Base-by-base conservation (phyloP, 352 stramenopile genomes). In the Globisporangium cylindrosporum region DNA sequence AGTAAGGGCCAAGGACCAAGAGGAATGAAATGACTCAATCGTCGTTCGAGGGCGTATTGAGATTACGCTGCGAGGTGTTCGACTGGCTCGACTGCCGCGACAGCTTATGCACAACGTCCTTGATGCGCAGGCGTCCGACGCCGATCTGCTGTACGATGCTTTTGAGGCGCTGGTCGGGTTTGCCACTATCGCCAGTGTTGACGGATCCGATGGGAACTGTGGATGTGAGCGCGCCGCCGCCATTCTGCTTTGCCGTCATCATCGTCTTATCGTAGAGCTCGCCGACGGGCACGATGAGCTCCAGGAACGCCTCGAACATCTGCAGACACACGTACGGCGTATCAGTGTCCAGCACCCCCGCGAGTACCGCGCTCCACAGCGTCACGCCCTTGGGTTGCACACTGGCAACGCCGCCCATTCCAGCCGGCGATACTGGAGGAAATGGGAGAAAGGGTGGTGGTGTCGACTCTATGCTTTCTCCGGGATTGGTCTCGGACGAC, bases 301-400 rank as follows among this genome's bases (percentile, higher is more conserved):
- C 73, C n/a, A 86, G 63, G 22, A 86, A 70, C 24, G 72, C 41
- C 20, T 74, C 72, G 59, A 88, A 84, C 20, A 78, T 76, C 12
- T 72, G 48, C 48, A 82, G 74, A 59, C 79, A 88, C 59, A 78
- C 61, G n/a, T 64, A 48, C 1, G 69, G 73, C 14, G 67, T 73
- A 38, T 64, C 62, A 4, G 84, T 67, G 12, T 55, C 70, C 0
- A 74, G 54, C 22, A 76, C 67, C 7, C 7, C 67, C 14, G 67
- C 67, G 8, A 72, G 67, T 20, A 68, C 67, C 2, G 59, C 54
- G 22, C 41, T 72, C 67, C 67, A 73, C 74, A 84, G 27, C 22
- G 57, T 53, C 18, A 46, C 64, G 18, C 64, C 68, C 38, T 71
- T 71, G 5, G 53, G 53, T 14, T 60, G 24, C 7, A 59, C 12